Percentiles rank a stretch among this genome's conserved stretches.
Conservation (phyloP, 345 rosid genomes). For the Crucihimalaya himalaica region DNA sequence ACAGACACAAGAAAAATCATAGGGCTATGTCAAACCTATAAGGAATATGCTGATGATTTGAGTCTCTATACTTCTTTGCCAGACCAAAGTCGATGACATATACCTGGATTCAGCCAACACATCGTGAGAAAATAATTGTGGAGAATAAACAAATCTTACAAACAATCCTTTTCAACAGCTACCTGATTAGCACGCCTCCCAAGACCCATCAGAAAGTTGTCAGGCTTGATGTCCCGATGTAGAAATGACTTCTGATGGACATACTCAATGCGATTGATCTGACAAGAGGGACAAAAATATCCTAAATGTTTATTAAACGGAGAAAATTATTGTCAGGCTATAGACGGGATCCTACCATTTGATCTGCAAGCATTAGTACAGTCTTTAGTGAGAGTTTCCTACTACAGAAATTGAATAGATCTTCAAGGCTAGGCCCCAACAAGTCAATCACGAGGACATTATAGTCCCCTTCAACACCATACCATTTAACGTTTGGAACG, state of each 20-base stretch:
- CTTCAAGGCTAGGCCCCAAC: conserved; percentile 94
- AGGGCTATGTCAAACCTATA: conserved; percentile 57
- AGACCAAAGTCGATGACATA: conserved; percentile 86
- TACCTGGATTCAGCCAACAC: conserved; percentile 50
- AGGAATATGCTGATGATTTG: conserved; percentile 85
- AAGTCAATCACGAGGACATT: conserved; percentile 86
- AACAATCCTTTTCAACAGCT: conserved; percentile 20
- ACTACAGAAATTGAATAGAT: conserved; percentile 84
- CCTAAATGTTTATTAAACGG: conserved; percentile 6
- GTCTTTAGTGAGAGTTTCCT: conserved; percentile 87
- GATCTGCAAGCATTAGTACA: conserved; percentile 93
- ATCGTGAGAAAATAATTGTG: conserved; percentile 13
- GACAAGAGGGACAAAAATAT: conserved; percentile 28
- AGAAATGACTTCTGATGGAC: conserved; percentile 87
- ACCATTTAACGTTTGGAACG: conserved; percentile 81
- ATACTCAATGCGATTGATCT: conserved; percentile 87
- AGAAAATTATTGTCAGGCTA: background rate
- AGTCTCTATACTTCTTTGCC: conserved; percentile 88
- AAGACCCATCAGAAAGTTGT: conserved; percentile 91
- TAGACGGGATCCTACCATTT: conserved; percentile 61
- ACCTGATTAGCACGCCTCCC: conserved; percentile 92
- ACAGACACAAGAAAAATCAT: conserved; percentile 15
- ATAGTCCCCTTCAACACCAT: conserved; percentile 84
- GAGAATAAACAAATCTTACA: background rate
- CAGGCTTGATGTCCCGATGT: conserved; percentile 92